Percentiles rank a stretch among this genome's conserved stretches.
Conservation (phyloP, 345 rosid species). For the Dovyalis caffra region DNA sequence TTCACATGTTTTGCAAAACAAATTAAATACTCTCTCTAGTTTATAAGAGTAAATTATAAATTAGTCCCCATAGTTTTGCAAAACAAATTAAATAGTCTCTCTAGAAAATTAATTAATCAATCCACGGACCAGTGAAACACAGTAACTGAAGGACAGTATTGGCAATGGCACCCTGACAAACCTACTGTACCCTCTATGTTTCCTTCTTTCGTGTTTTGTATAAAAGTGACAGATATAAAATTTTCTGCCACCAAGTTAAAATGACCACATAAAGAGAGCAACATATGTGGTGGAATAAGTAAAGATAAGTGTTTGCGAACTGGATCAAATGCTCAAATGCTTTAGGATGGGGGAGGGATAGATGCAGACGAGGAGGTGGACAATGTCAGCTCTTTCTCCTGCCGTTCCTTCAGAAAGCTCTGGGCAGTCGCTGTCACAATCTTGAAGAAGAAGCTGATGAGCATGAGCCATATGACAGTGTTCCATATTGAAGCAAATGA, state of each 20-base stretch:
- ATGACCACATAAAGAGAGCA: neutral
- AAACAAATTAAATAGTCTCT: too few relatives aligned
- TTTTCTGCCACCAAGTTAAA: conserved; percentile 3
- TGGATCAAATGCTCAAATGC: neutral
- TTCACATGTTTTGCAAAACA: too few relatives aligned
- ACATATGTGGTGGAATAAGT: neutral
- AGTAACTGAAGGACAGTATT: too few relatives aligned
- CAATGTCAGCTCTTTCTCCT: conserved; percentile 52
- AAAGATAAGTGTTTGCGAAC: neutral
- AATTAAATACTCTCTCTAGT: too few relatives aligned
- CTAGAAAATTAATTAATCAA: too few relatives aligned
- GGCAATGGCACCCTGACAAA: neutral
- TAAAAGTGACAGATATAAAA: conserved; percentile 17
- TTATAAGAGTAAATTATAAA: too few relatives aligned
- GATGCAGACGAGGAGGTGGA: neutral
- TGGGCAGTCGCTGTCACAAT: conserved; percentile 82
- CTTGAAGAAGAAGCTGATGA: conserved; percentile 72
- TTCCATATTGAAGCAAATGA: conserved; percentile 85
- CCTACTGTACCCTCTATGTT: neutral
- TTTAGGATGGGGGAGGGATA: neutral
- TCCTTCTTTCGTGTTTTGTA: neutral
- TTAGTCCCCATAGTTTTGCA: too few relatives aligned
- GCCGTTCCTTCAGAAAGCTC: conserved; percentile 65
- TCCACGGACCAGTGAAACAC: too few relatives aligned
- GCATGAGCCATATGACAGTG: conserved; percentile 91